phyloP scores from a whole-genome alignment of 768 basidiomycete genomes.

The Tulasnella sp. region DNA sequence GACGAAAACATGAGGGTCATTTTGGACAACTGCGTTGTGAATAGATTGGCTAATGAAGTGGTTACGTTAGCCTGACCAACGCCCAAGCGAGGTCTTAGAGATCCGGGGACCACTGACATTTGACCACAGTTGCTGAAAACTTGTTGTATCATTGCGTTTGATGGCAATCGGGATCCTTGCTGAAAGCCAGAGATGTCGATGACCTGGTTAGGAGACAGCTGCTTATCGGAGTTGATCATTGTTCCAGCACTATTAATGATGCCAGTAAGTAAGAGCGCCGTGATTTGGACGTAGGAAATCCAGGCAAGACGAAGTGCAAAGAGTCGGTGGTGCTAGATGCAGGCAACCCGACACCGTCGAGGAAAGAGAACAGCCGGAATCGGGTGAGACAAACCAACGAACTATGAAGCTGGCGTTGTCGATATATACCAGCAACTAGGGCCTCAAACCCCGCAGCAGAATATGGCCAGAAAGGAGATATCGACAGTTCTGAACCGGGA shows the following conservation, averaged over 20 bases:
- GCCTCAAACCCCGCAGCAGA: too few relatives aligned
- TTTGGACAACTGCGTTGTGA: background rate
- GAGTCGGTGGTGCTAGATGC: too few relatives aligned
- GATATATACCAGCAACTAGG: too few relatives aligned
- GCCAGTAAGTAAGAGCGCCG: background rate
- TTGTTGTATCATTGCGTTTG: background rate
- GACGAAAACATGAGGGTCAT: conserved; percentile 4
- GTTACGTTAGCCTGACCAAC: background rate
- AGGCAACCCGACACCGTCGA: too few relatives aligned
- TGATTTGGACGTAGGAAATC: background rate
- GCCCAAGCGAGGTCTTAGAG: background rate
- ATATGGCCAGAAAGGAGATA: too few relatives aligned
- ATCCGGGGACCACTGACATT: conserved; percentile 4
- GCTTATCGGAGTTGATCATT: background rate
- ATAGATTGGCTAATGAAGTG: conserved; percentile 6
- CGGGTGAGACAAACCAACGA: too few relatives aligned
- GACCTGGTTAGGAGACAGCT: background rate
- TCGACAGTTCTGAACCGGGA: too few relatives aligned
- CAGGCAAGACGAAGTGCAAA: too few relatives aligned
- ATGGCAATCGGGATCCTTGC: conserved; percentile 3
- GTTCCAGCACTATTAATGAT: background rate
- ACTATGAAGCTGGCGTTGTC: too few relatives aligned
- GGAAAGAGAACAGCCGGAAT: too few relatives aligned
- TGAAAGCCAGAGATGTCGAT: conserved; percentile 5
- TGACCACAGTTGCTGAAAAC: background rate